Base-by-base conservation (phyloP, 2,329 filamentous ascomycete species). In the Tolypocladium cylindrosporum region DNA sequence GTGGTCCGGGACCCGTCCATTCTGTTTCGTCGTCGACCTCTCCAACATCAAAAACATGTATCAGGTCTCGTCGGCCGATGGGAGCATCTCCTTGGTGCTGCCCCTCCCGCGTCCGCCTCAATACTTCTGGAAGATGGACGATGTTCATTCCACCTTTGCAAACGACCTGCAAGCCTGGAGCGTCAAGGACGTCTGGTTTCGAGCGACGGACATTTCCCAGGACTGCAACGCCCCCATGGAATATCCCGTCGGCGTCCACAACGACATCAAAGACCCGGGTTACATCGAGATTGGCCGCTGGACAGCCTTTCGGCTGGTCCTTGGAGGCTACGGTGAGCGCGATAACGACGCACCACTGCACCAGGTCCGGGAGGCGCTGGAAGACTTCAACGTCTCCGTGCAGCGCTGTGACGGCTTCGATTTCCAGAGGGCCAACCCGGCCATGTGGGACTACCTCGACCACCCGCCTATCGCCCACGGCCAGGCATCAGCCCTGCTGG, bases 331-430 rank as follows among this genome's bases (percentile, higher is more conserved):
- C 3, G 54, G 63, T 1, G 59, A 67, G 1, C 62, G 67, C 11
- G 62, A 69, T 8, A 58, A 69, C 1, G 61, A 66, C 0, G 60
- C 11, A 3, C 21, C 64, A 3, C 79, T 80, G 64, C 61, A 68
- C 1, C 63, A 71, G 0, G 73, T 88, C 24, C 72, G 77, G 4
- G 68, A 74, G 10, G 81, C 82, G 1, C 75, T 97, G 1, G 74
- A 77, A 13, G 89, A 95, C 61, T 88, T 88, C 73, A 96, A 95
- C 59, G 78, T 96, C 54, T 67, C 73, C 0, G 73, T 87, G 19
- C 66, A 77, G 39, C 40, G 66, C 70, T 24, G 66, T 40, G 42
- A 72, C 10, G 64, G 71, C 1, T 82, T 89, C 57, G 65, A 64
- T 1, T 67, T 77, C 34, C 66, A 66, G 2, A 61, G 60, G 16